phyloP scores from a whole-genome alignment of 2,329 filamentous ascomycete species.

The Colletotrichum kahawae region DNA sequence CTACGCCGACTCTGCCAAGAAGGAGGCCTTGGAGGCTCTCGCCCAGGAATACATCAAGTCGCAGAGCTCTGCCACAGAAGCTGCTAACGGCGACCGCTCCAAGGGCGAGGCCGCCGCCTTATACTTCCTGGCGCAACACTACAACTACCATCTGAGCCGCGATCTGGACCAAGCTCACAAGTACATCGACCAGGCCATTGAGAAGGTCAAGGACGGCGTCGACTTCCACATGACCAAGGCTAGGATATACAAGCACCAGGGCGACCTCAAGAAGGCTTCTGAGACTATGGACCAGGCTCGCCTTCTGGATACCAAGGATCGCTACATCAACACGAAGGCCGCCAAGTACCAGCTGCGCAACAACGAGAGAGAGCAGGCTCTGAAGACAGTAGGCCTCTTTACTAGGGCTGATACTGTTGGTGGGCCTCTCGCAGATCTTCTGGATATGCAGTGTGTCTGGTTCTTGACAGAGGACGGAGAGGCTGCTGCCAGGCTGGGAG shows the following conservation, averaged over 20 bases:
- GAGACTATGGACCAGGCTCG: conserved; percentile 89
- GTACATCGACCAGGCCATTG: conserved; percentile 83
- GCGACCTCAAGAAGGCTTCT: conserved; percentile 79
- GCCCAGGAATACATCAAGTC: conserved; percentile 79
- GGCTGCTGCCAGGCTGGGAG: conserved; percentile 81
- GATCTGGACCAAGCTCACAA: conserved; percentile 81
- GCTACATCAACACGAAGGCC: conserved; percentile 98
- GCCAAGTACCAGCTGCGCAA: conserved; percentile 97
- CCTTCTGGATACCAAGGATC: conserved; percentile 84
- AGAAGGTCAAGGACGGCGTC: conserved; percentile 78
- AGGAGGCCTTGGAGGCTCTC: conserved; percentile 74
- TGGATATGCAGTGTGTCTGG: conserved; percentile 99
- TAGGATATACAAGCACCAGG: conserved; percentile 89
- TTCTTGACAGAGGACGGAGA: conserved; percentile 95
- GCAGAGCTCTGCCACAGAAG: conserved; percentile 50
- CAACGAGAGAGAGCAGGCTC: conserved; percentile 83
- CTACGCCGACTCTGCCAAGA: conserved; percentile 80
- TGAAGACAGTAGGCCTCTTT: conserved; percentile 92
- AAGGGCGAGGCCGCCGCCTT: conserved; percentile 80
- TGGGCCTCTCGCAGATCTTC: conserved; percentile 86
- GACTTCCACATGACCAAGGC: conserved; percentile 97
- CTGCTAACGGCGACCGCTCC: conserved; percentile 47
- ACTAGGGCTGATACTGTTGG: conserved; percentile 89
- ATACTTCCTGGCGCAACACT: conserved; percentile 96
- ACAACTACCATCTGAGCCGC: conserved; percentile 89